Evolutionary conservation across 805 yeast species (phyloP).

Genomic region (Komagataella pastoris): DNA sequence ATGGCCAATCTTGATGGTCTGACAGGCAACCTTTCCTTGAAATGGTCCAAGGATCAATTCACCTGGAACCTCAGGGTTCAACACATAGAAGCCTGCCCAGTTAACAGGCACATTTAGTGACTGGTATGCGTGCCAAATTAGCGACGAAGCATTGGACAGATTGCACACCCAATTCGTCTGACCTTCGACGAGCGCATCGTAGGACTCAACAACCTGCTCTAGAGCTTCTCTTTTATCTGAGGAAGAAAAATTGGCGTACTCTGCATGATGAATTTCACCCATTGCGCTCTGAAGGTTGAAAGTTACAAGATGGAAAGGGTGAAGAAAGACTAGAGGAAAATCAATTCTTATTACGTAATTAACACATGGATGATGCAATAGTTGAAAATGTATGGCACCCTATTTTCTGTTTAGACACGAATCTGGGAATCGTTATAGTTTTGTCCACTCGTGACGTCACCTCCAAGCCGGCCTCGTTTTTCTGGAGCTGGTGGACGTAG

Average conservation of each 20-base stretch:
- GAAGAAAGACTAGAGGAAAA: neutral
- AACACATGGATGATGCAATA: neutral
- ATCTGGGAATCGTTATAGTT: neutral
- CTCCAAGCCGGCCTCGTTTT: neutral
- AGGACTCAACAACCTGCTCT: slow-evolving; percentile 42
- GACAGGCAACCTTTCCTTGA: slow-evolving; percentile 96
- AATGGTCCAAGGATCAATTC: slow-evolving; percentile 79
- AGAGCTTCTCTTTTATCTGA: slow-evolving; percentile 39
- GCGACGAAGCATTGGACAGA: slow-evolving; percentile 72
- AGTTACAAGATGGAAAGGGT: neutral
- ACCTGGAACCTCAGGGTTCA: slow-evolving; percentile 20
- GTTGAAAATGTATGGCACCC: neutral
- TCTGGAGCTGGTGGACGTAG: neutral
- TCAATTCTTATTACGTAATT: neutral
- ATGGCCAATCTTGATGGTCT: slow-evolving; percentile 56
- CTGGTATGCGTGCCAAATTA: slow-evolving; percentile 80
- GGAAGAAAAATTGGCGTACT: slow-evolving; percentile 39
- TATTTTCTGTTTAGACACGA: neutral
- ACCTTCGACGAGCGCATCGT: slow-evolving; percentile 47
- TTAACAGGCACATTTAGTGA: slow-evolving; percentile 46
- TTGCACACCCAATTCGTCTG: slow-evolving; percentile 84
- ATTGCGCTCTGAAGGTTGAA: neutral
- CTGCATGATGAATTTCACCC: slow-evolving; percentile 43
- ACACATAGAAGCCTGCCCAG: slow-evolving; percentile 89
- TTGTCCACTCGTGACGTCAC: neutral